Conservation (phyloP, 108 stramenopile genomes). For the Hondaea fermentalgiana region DNA sequence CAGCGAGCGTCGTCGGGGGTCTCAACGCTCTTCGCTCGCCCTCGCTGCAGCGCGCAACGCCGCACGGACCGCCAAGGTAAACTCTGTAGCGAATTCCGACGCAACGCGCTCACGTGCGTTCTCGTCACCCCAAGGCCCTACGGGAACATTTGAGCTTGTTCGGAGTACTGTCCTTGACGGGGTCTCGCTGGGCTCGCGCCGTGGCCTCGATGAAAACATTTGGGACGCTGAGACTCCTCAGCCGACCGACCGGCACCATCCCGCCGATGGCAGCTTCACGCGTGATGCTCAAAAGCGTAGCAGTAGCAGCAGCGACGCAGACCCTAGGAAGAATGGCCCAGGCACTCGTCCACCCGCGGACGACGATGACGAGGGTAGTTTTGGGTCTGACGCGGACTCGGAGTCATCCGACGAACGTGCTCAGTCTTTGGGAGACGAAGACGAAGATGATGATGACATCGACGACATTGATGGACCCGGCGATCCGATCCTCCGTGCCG, state of each 20-base stretch:
- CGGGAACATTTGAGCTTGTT: neutral
- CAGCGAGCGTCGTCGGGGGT: neutral
- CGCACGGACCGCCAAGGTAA: too few species aligned
- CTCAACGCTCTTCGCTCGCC: neutral
- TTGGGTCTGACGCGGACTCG: neutral
- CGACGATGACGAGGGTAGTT: too few species aligned
- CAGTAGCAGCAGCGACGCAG: too few species aligned
- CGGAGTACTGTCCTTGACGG: neutral
- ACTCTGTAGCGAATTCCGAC: too few species aligned
- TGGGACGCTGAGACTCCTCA: neutral
- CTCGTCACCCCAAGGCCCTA: too few species aligned
- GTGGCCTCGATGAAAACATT: neutral
- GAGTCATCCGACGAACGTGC: neutral
- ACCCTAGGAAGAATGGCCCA: too few species aligned
- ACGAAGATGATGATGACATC: neutral
- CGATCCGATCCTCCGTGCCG: neutral
- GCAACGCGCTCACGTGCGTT: too few species aligned
- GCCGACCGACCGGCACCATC: too few species aligned
- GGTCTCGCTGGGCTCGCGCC: neutral
- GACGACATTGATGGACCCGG: neutral
- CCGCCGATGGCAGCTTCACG: too few species aligned
- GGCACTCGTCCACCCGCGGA: too few species aligned
- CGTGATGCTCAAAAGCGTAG: too few species aligned
- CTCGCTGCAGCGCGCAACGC: too few species aligned
- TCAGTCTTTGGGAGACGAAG: neutral